Conservation (phyloP, 2,329 filamentous ascomycete species). For the Calonectria pteridis region DNA sequence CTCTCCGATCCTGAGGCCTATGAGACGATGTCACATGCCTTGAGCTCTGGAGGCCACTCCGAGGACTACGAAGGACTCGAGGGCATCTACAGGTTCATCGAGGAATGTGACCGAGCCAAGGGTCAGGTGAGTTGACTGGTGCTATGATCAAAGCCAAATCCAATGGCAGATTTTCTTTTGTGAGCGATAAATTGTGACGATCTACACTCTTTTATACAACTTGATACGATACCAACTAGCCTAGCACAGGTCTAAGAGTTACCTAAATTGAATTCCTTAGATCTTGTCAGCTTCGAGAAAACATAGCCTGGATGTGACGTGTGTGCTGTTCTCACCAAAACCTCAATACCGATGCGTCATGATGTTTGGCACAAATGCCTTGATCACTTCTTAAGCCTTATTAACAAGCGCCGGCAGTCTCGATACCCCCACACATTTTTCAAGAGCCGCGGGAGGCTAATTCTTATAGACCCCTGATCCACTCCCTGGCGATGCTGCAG, state of each 20-base stretch:
- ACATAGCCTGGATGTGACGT: background rate
- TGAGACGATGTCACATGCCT: constrained; percentile 62
- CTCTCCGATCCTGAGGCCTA: constrained; percentile 62
- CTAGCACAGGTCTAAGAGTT: constrained; percentile 30
- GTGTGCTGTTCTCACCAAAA: background rate
- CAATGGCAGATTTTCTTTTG: constrained; percentile 27
- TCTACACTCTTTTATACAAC: constrained; percentile 42
- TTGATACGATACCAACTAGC: constrained; percentile 34
- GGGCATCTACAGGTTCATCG: constrained; percentile 69
- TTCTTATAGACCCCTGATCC: constrained; percentile 31
- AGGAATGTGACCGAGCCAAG: constrained; percentile 65
- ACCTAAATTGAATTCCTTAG: constrained; percentile 40
- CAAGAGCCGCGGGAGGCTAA: constrained; percentile 2
- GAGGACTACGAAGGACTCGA: constrained; percentile 68
- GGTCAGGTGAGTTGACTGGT: constrained; percentile 47
- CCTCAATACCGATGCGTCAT: background rate
- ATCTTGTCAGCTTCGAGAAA: constrained; percentile 17
- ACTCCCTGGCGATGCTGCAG: constrained; percentile 8
- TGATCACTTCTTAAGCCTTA: background rate
- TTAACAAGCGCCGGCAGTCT: background rate
- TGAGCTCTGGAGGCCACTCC: constrained; percentile 60
- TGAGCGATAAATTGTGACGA: constrained; percentile 35
- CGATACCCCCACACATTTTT: constrained; percentile 1
- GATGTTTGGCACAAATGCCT: background rate
- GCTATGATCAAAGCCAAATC: constrained; percentile 28